These are phyloP conservation scores for Paramecium biaurelia DNA, from an alignment of 73 alveolate genomes.

Conservation along the genomic window DNA sequence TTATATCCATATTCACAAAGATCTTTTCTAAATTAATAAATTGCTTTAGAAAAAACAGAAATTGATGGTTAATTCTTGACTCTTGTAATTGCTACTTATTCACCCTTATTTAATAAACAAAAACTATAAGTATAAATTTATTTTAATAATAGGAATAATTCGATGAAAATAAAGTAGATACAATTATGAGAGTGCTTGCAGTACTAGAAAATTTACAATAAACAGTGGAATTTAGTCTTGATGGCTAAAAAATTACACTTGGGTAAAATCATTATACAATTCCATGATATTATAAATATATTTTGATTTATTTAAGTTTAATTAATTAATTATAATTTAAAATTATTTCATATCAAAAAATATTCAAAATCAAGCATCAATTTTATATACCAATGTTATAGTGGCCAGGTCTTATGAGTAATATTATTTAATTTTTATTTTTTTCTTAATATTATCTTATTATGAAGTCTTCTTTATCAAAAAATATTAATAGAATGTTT, in stretches of 20 bases:
- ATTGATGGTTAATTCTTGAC: not conserved
- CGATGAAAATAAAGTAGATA: constrained; percentile 1
- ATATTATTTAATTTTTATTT: not conserved
- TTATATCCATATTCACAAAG: not conserved
- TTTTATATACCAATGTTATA: not conserved
- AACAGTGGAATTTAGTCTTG: not conserved
- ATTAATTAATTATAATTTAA: not conserved
- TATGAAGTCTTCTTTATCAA: not conserved
- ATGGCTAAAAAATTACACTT: not conserved
- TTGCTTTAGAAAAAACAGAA: not conserved
- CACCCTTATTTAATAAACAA: constrained; percentile 29
- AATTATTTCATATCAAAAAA: not conserved
- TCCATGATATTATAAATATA: not conserved
- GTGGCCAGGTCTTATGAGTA: not conserved
- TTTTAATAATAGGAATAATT: not conserved
- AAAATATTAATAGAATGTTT: not conserved
- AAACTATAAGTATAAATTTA: not conserved
- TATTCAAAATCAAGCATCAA: not conserved
- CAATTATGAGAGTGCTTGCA: not conserved
- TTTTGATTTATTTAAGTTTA: not conserved
- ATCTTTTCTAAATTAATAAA: not conserved
- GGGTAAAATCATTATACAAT: not conserved
- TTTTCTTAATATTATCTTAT: not conserved
- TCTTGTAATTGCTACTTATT: not conserved
- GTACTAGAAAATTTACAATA: not conserved